These are phyloP conservation scores for Pythium vanterpoolii DNA, from an alignment of 352 stramenopile genomes.

Conservation along the genomic window DNA sequence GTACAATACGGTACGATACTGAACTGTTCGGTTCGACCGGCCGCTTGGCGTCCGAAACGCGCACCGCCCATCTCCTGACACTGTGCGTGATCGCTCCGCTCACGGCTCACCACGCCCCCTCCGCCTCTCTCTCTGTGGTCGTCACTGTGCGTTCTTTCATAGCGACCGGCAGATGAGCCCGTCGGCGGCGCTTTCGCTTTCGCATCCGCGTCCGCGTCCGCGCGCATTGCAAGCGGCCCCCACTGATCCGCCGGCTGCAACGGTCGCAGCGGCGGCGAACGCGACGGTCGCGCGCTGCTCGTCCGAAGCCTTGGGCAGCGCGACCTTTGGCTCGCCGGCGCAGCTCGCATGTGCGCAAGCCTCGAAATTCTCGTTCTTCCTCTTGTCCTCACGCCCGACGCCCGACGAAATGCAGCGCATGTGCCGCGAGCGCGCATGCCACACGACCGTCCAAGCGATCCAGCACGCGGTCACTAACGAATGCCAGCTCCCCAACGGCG, in stretches of 20 bases:
- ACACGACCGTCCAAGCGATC: background rate
- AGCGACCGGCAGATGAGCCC: background rate
- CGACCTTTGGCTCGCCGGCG: background rate
- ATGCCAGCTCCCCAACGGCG: constrained; percentile 3
- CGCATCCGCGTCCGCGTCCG: too few species aligned
- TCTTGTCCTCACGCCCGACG: background rate
- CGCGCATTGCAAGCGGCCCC: background rate
- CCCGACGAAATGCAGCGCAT: background rate
- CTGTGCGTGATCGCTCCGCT: background rate
- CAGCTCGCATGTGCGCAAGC: background rate
- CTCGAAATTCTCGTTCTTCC: constrained; percentile 4
- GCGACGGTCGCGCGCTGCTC: background rate
- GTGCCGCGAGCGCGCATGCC: background rate
- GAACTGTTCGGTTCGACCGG: background rate
- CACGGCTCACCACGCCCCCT: background rate
- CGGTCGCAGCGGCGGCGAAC: background rate
- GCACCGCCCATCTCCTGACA: background rate
- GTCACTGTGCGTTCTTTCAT: background rate
- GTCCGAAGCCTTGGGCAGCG: background rate
- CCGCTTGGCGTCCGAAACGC: background rate
- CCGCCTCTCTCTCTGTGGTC: background rate
- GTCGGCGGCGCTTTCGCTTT: background rate
- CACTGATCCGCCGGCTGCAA: background rate
- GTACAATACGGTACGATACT: too few species aligned
- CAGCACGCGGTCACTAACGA: background rate